phyloP scores from a whole-genome alignment of 2,329 filamentous ascomycete species.

The Ophiostoma sp. region DNA sequence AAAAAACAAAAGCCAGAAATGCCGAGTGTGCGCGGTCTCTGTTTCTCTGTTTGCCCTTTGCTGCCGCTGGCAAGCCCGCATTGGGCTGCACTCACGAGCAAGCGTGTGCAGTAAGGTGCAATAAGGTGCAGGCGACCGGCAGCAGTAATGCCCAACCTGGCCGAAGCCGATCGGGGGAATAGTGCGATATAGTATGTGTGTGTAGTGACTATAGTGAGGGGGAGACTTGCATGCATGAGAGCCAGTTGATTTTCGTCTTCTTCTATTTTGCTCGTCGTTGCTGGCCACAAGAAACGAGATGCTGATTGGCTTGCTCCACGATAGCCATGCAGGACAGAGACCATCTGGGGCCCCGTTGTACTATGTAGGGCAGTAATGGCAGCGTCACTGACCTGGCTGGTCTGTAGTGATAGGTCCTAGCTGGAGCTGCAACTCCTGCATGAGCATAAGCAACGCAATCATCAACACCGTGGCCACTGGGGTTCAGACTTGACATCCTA shows the following conservation, averaged over 20 bases:
- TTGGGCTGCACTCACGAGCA: constrained; percentile 16
- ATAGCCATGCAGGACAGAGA: background rate
- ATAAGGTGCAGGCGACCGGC: background rate
- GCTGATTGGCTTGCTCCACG: constrained; percentile 13
- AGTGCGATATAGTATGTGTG: background rate
- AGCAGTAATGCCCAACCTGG: constrained; percentile 21
- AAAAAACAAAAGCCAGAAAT: background rate
- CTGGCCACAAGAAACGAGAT: background rate
- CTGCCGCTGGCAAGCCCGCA: background rate
- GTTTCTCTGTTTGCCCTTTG: background rate
- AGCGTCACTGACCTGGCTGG: constrained; percentile 24
- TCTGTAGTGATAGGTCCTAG: constrained; percentile 19
- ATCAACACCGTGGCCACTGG: background rate
- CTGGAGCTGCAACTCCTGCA: background rate
- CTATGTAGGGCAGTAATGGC: background rate
- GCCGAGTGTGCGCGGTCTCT: background rate
- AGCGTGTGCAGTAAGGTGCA: background rate
- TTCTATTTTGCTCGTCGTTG: background rate
- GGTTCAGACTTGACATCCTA: background rate
- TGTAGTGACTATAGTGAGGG: background rate
- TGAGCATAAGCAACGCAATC: background rate
- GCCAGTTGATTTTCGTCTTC: background rate
- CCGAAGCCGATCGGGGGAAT: background rate
- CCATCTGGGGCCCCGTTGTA: background rate
- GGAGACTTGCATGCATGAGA: background rate